phyloP scores from a whole-genome alignment of 208 protist species.

The Wallacemonas sp. region DNA sequence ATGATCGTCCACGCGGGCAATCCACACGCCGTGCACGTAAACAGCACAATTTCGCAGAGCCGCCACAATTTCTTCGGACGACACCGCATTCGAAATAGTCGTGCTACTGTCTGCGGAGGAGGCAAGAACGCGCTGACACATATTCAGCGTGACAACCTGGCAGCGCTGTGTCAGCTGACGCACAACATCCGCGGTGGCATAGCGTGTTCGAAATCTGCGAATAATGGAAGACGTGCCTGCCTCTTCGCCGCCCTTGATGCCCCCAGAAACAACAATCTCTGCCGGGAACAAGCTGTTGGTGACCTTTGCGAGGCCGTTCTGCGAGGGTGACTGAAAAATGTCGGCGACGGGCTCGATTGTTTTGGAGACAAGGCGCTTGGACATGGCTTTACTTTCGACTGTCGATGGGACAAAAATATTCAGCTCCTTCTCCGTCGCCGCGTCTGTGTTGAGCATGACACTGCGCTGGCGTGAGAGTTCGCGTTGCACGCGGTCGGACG shows the following conservation, averaged over 20 bases:
- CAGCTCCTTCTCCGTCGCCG: constrained; percentile 49
- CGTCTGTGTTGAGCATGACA: constrained; percentile 66
- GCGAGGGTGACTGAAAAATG: background rate
- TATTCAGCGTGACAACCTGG: constrained; percentile 57
- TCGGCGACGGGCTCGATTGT: constrained; percentile 32
- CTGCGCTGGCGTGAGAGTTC: constrained; percentile 80
- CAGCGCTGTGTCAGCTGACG: constrained; percentile 54
- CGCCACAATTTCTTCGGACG: constrained; percentile 38
- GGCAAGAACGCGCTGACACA: constrained; percentile 21
- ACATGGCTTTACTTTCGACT: constrained; percentile 62
- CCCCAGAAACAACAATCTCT: constrained; percentile 73
- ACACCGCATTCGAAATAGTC: background rate
- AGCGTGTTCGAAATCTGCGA: constrained; percentile 54
- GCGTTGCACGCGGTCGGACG: constrained; percentile 63
- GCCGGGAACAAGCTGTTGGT: constrained; percentile 82
- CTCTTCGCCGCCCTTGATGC: constrained; percentile 73
- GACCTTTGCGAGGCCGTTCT: constrained; percentile 3
- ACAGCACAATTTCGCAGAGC: constrained; percentile 50
- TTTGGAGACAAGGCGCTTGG: constrained; percentile 36
- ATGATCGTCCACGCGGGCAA: constrained; percentile 39
- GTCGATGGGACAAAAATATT: constrained; percentile 47
- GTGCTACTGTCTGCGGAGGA: background rate
- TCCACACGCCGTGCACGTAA: constrained; percentile 89
- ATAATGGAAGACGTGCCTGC: constrained; percentile 43
- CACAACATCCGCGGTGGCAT: constrained; percentile 57